Evolutionary conservation across 169 alveolate species (phyloP).

Genomic region (Cryptosporidium ubiquitum): DNA sequence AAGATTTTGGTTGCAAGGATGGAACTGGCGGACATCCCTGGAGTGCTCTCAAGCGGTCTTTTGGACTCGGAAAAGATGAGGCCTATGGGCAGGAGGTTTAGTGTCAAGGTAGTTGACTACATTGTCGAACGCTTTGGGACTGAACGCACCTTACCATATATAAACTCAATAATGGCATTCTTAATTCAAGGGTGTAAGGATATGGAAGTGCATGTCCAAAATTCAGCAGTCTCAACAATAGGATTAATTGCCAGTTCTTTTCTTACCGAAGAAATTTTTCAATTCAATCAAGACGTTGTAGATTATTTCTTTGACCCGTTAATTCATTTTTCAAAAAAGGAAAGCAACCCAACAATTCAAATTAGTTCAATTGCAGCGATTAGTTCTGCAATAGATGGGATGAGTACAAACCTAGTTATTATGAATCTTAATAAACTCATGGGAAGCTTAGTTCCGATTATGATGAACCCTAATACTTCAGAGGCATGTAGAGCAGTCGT

Average conservation of each 20-base stretch:
- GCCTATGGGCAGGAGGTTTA: conserved; percentile 73
- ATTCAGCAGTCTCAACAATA: conserved; percentile 56
- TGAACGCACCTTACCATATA: conserved; percentile 21
- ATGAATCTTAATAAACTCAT: conserved; percentile 46
- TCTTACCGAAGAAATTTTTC: conserved; percentile 50
- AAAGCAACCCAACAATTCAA: conserved; percentile 45
- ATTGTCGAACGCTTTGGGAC: conserved; percentile 67
- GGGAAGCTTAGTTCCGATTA: conserved; percentile 32
- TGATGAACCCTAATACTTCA: conserved; percentile 52
- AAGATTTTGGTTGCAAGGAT: conserved; percentile 21
- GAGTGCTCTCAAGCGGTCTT: conserved; percentile 61
- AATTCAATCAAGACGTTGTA: conserved; percentile 54
- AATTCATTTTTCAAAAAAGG: conserved; percentile 38
- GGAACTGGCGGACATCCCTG: conserved; percentile 60
- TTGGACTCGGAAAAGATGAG: conserved; percentile 65
- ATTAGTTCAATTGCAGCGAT: conserved; percentile 57
- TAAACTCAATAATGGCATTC: conserved; percentile 17
- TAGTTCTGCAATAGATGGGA: conserved; percentile 69
- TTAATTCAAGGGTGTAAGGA: conserved; percentile 57
- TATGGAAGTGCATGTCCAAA: conserved; percentile 62
- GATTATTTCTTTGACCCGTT: conserved; percentile 60
- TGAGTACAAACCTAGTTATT: conserved; percentile 37
- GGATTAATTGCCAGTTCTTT: conserved; percentile 15
- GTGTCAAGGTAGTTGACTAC: conserved; percentile 46
- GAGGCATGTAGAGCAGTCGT: conserved; percentile 73